Base-by-base conservation (phyloP, 306 rosid species). In the Myrica gale region DNA sequence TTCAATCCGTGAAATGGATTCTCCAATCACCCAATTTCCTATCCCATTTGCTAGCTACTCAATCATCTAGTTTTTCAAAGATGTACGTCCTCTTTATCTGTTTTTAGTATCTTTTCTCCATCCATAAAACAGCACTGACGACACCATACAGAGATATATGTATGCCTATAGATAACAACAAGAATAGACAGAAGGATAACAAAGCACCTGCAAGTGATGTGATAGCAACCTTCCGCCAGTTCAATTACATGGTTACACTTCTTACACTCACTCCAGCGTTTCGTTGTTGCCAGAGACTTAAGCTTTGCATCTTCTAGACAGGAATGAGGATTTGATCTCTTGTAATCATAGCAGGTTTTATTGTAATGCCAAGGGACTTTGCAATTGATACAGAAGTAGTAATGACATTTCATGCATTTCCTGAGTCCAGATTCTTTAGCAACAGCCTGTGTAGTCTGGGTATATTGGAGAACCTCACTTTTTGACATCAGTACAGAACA, bases 221-320 rank as follows among this genome's bases (percentile, higher is more conserved):
- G 89, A 77, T 77, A 79, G 77, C 93, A 89, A 63, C 93, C 93
- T 78, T 83, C 88, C 44, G 84, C 50, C 53, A 89, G 89, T 78
- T 89, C 93, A 79, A 87, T 74, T 83, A 89, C 71, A 56, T 81
- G 82, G 61, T 56, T 79, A 80, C 89, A 89, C 79, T 87, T 87
- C 69, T 76, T 78, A 78, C 93, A 89, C 75, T 77, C 85, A 47
- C 84, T 84, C 93, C 93, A 87, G 26, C 19, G 71, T 17, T 74
- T 78, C 3, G 3, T 37, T 42, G 68, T 44, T 32, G 84, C 91
- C 53, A 89, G 82, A 74, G 55, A 81, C 80, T 85, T 74, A 44
- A 89, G 78, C 79, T 76, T 84, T 56, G 78, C 69, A 68, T 89
- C 93, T 53, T 81, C 86, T 23, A 73, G 84, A 3, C 37, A 58